Conservation (phyloP, 73 alveolate genomes). For the Tetrahymena malaccensis region DNA sequence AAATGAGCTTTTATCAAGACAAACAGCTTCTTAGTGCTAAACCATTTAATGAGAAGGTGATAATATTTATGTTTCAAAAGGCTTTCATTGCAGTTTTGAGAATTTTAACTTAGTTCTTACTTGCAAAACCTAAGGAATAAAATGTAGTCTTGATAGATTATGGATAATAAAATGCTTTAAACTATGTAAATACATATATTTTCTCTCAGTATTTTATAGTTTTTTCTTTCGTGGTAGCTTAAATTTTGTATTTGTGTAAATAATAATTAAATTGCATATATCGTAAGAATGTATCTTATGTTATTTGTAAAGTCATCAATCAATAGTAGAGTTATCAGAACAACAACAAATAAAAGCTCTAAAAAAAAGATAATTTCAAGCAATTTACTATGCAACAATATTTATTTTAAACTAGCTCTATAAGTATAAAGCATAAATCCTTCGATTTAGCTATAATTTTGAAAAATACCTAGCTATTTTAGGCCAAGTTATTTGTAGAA, state of each 20-base stretch:
- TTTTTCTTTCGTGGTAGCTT: neutral
- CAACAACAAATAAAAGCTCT: neutral
- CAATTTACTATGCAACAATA: neutral
- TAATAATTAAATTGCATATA: neutral
- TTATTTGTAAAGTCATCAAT: neutral
- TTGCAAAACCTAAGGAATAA: neutral
- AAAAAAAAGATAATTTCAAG: neutral
- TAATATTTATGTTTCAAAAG: neutral
- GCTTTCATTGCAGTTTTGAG: neutral
- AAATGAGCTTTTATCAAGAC: neutral
- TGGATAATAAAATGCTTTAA: neutral
- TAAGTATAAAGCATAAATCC: neutral
- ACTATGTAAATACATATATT: neutral
- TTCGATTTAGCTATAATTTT: neutral
- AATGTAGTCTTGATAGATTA: neutral
- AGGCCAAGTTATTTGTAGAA: neutral
- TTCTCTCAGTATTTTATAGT: neutral
- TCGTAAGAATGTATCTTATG: neutral
- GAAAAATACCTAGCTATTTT: neutral
- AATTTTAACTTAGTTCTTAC: neutral
- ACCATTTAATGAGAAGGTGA: neutral
- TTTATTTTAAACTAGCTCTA: neutral
- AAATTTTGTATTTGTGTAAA: neutral
- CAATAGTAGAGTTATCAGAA: neutral
- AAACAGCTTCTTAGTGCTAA: neutral